phyloP scores from a whole-genome alignment of 805 yeast genomes.

The Schwanniomyces occidentalis region DNA sequence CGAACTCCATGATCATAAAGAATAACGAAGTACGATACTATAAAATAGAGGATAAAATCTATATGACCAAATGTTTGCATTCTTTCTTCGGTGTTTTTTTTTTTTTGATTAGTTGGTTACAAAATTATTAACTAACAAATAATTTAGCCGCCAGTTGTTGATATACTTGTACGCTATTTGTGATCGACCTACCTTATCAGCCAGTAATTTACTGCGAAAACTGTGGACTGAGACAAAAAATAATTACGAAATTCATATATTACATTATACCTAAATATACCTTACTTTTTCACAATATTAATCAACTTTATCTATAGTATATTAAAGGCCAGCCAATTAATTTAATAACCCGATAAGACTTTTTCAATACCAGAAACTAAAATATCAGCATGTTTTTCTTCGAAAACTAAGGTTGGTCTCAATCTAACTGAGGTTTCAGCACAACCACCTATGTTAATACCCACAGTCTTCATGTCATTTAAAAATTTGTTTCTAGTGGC shows the following conservation, averaged over 20 bases:
- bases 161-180: too few relatives aligned
- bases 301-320: neutral
- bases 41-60: conserved; percentile 23
- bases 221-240: too few relatives aligned
- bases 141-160: too few relatives aligned
- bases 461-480: conserved; percentile 56
- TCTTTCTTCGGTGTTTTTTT: neutral
- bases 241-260: too few relatives aligned
- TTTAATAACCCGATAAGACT: conserved; percentile 35
- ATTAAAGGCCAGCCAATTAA: neutral
- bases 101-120: too few relatives aligned
- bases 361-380: conserved; percentile 47
- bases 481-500: conserved; percentile 63
- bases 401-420: conserved; percentile 78
- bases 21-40: conserved; percentile 20
- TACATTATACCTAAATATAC: too few relatives aligned
- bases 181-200: too few relatives aligned
- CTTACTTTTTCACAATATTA: too few relatives aligned
- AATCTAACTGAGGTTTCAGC: conserved; percentile 76
- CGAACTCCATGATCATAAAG: conserved; percentile 20
- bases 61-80: conserved; percentile 14
- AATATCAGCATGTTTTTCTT: conserved; percentile 76
- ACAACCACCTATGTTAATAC: conserved; percentile 85
- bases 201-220: too few relatives aligned
- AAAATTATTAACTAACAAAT: too few relatives aligned